Conservation (phyloP, 2,329 filamentous ascomycete genomes). For the Ophiosphaerella korrae region DNA sequence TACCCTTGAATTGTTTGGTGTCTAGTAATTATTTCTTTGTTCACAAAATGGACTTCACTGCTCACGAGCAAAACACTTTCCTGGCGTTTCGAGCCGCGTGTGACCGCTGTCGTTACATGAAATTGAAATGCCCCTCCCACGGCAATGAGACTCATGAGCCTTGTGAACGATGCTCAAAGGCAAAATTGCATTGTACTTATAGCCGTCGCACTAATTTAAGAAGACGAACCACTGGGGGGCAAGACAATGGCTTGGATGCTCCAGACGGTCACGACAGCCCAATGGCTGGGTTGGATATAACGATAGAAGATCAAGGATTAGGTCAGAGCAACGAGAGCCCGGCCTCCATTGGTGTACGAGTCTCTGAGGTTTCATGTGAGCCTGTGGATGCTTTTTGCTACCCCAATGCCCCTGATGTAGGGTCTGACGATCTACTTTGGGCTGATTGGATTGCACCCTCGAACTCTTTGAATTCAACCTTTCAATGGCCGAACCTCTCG, state of each 20-base stretch:
- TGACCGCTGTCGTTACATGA: constrained; percentile 1
- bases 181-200: not conserved
- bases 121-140: not conserved
- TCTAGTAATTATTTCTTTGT: too few species aligned
- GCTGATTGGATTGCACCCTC: not conserved
- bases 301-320: too few species aligned
- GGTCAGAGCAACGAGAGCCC: not conserved
- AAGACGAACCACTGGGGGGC: not conserved
- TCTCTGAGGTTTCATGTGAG: not conserved
- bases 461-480: not conserved
- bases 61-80: not conserved
- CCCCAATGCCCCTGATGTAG: not conserved
- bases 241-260: not conserved
- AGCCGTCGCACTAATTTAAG: not conserved
- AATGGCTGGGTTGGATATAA: not conserved
- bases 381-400: not conserved
- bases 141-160: not conserved
- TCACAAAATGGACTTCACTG: too few species aligned
- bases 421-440: not conserved
- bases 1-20: too few species aligned
- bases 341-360: not conserved
- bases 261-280: not conserved
- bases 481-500: not conserved
- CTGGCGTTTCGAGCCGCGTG: not conserved
- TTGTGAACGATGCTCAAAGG: not conserved